Percentiles rank a stretch among this genome's conserved stretches.
These are phyloP conservation scores for Brassica balearica DNA, from an alignment of 441 rosid genomes.

Conservation along the genomic window DNA sequence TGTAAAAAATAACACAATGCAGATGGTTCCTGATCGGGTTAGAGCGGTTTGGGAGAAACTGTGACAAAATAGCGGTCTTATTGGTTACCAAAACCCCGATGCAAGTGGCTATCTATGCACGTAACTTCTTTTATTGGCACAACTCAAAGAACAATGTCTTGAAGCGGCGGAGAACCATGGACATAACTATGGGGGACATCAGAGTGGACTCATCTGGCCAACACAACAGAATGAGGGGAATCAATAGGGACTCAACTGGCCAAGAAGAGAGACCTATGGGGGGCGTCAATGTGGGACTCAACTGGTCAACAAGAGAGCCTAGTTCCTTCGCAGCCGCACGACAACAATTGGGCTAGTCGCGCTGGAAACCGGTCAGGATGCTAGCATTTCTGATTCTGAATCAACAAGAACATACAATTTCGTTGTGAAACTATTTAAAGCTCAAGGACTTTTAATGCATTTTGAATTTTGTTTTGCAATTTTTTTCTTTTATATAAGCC, in stretches of 20 bases:
- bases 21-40: slow-evolving; percentile 40
- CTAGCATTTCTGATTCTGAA: neutral
- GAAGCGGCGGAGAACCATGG: neutral
- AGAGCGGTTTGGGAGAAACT: neutral
- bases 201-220: neutral
- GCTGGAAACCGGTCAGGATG: slow-evolving; percentile 1
- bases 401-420: neutral
- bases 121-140: slow-evolving; percentile 4
- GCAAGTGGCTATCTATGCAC: slow-evolving; percentile 18
- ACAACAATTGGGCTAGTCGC: neutral
- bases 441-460: neutral
- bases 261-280: neutral
- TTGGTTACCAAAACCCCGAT: neutral
- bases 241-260: neutral
- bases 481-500: neutral
- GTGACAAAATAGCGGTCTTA: slow-evolving; percentile 16
- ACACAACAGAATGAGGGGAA: neutral
- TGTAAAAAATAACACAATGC: slow-evolving; percentile 1
- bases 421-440: neutral
- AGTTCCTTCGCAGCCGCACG: slow-evolving; percentile 5
- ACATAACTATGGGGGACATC: neutral
- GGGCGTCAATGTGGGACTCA: slow-evolving; percentile 4
- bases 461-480: neutral
- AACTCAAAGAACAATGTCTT: neutral
- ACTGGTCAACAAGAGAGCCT: neutral